A percentile compares a stretch with the other conserved stretches of the same genome.
Conservation (phyloP, 2,329 filamentous ascomycete species). For the Pseudogymnoascus sp. region DNA sequence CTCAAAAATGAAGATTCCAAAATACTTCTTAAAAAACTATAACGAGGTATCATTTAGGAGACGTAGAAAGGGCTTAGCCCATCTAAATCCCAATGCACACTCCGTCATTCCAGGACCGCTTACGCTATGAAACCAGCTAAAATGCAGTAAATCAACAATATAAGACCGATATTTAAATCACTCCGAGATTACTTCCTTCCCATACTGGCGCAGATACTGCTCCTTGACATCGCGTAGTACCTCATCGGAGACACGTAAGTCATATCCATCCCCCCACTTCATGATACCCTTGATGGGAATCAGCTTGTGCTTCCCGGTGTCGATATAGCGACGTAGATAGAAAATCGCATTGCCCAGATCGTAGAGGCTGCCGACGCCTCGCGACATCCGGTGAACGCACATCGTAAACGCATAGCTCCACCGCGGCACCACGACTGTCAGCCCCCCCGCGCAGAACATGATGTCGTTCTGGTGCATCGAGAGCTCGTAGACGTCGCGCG, state of each 20-base stretch:
- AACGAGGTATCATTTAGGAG: not conserved
- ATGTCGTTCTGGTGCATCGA: not conserved
- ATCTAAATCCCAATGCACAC: slow-evolving; percentile 1
- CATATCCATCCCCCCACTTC: not conserved
- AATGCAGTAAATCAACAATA: not conserved
- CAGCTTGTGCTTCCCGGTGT: not conserved
- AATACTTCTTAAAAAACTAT: not conserved
- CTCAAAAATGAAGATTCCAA: not conserved
- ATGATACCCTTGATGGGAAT: not conserved
- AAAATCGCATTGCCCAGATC: not conserved
- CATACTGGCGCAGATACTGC: not conserved
- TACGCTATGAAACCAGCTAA: not conserved
- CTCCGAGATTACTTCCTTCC: not conserved
- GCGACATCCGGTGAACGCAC: not conserved
- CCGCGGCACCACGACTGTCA: not conserved
- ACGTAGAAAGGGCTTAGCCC: not conserved
- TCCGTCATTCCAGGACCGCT: not conserved
- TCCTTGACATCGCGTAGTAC: not conserved
- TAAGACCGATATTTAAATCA: not conserved
- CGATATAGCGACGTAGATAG: not conserved
- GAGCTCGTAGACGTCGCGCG: not conserved
- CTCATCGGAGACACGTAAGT: not conserved
- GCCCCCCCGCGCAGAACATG: not conserved
- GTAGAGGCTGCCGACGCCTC: not conserved
- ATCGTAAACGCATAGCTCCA: slow-evolving; percentile 1